These are phyloP conservation scores for Aphanomyces euteiches DNA, from an alignment of 352 stramenopile species.

Conservation along the genomic window DNA sequence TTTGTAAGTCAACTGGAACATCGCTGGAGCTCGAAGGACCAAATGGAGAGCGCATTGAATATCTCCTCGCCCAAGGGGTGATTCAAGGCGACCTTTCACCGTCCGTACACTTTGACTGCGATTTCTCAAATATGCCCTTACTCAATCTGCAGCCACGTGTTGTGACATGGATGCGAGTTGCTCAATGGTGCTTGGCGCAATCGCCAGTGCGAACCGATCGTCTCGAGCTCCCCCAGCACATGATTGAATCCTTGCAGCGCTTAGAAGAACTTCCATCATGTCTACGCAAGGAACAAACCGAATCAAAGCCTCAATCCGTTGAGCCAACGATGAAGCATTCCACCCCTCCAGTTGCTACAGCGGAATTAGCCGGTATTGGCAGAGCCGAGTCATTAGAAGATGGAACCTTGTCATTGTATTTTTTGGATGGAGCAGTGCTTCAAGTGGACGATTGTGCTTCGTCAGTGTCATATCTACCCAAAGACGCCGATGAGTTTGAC, in stretches of 20 bases:
- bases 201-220: background rate
- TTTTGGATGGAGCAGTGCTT: slow-evolving; percentile 24
- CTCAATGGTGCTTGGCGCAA: slow-evolving; percentile 18
- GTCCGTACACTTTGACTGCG: background rate
- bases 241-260: background rate
- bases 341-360: background rate
- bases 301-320: background rate
- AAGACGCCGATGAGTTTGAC: background rate
- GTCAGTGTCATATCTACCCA: slow-evolving; percentile 1
- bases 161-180: slow-evolving; percentile 25
- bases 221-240: background rate
- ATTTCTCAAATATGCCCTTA: background rate
- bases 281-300: background rate
- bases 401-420: slow-evolving; percentile 20
- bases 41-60: slow-evolving; percentile 4
- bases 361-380: slow-evolving; percentile 17
- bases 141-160: background rate
- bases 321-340: background rate
- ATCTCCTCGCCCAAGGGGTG: background rate
- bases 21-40: background rate
- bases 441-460: slow-evolving; percentile 21
- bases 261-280: slow-evolving; percentile 6
- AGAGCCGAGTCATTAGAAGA: slow-evolving; percentile 25
- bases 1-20: background rate
- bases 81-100: slow-evolving; percentile 10